Evolutionary conservation across 2,329 filamentous ascomycete genomes (phyloP), one percentile per base, ranked within the genome.

Genomic region (Penicillium nordicum): DNA sequence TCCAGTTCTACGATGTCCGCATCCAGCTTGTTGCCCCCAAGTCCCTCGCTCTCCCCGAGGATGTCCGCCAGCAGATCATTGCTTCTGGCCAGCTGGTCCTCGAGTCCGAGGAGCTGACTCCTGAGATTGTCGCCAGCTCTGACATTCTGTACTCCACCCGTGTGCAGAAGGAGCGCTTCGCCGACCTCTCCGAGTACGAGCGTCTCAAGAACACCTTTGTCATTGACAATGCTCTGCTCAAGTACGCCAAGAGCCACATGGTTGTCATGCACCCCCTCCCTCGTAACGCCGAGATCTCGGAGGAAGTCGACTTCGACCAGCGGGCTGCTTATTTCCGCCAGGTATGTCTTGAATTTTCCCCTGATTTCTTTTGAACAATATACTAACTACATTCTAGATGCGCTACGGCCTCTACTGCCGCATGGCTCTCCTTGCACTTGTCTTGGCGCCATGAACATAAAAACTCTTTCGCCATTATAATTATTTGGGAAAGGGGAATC

Each of bases 281-380:
- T 40, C 84, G 94, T 69, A 97, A 97, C 71, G 86, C 88, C 64
- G 94, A 99, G 82, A 88, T 99, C 72, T 86, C 87, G 34, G 91
- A 95, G 77, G 94, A 99, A 80, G 92, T 99, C 47, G 94, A 99
- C 77, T 96, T 95, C 78, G 94, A 99, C 79, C 91, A 95, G 73
- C 82, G 94, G 67, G 94, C 94, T 57, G 93, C 94, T 54, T 99
- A 99, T 80, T 99, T 99, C 79, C 87, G 94, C 89, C 94, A 99
- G 89, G 93, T 96, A 79, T 86, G 89, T 83, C 59, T 51, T 37
- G 16, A 16, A 23, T 18, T 27, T 21, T 18, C 55, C 44, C 43
- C 23, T 37, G 14, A 3, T 14, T 25, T 49, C 16, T 32, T 36
- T 32, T 36, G 48, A 42, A 32, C 36, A 30, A 46, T 54, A 54